Evolutionary conservation across 345 rosid genomes (phyloP), one percentile per base, ranked within the genome.

Genomic region (Euphorbia pulcherrima): DNA sequence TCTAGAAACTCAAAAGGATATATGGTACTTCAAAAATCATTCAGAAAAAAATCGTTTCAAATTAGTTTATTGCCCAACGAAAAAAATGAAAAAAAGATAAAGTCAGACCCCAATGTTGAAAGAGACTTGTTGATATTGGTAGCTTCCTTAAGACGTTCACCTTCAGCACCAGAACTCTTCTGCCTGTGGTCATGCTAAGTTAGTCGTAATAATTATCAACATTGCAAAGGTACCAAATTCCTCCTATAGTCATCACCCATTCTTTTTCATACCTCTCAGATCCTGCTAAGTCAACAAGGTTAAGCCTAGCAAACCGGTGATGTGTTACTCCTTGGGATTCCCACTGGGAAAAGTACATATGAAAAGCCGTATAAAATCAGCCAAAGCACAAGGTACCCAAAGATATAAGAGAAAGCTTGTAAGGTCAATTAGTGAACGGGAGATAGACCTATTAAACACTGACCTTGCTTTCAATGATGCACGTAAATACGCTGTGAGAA

Each of bases 131-230:
- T 95, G 57, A 95, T 95, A 63, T 92, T 95, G 47, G 97, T 92
- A 53, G 99, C 99, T 84, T 95, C 99, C 83, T 90, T 95, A 37
- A 95, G 92, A 33, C 99, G 97, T 75, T 95, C 99, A 73, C 97
- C 99, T 81, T 95, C 99, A 67, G 99, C 97, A 56, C 97, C 97
- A 73, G 99, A 95, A 78, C 90, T 88, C 82, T 95, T 95, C 69
- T 95, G 99, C 80, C 99, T 95, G 74, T 53, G 47, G 65, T 17
- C 60, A 47, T 23, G 59, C 18, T 27, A 53, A 23, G 29, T 53
- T 40, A 55, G 12, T 41, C 33, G 27, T 40, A 20, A 65, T 54
- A 53, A 13, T 37, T 52, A 35, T 3, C 26, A 28, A 41, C 9
- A 27, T 26, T 6, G 40, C 2, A 28, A 21, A 21, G 50, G 60